These are phyloP conservation scores for Murraya paniculata DNA, from an alignment of 345 rosid genomes.

Conservation along the genomic window DNA sequence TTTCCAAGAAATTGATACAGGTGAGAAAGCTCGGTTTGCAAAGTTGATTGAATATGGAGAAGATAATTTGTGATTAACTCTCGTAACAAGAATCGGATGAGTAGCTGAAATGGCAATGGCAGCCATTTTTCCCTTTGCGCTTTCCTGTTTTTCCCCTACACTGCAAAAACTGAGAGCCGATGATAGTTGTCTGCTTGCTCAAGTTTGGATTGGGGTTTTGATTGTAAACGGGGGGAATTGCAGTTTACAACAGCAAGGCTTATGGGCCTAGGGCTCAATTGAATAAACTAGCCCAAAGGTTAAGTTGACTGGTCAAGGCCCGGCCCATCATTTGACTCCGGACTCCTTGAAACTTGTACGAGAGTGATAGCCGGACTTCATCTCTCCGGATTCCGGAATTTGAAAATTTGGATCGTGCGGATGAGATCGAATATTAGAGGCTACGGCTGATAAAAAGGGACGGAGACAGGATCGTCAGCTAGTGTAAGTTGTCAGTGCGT, in stretches of 20 bases:
- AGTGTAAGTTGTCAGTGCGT: not conserved
- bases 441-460: too few species aligned
- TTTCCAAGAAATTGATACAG: slow-evolving; percentile 8
- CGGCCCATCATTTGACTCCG: not conserved
- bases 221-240: not conserved
- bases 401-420: not conserved
- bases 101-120: slow-evolving; percentile 5
- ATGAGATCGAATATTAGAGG: not conserved
- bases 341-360: not conserved
- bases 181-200: too few species aligned
- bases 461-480: too few species aligned
- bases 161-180: too few species aligned
- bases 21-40: not conserved
- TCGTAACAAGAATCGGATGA: not conserved
- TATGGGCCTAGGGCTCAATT: not conserved
- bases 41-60: not conserved
- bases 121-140: not conserved
- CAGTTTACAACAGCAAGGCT: not conserved
- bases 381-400: not conserved
- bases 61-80: not conserved
- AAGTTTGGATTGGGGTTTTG: not conserved
- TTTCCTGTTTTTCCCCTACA: too few species aligned
- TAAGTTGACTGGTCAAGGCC: not conserved
- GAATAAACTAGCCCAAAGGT: not conserved
- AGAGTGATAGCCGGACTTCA: not conserved